Evolutionary conservation across 176 grass and related monocot genomes (phyloP).

Genomic region (Triticum dicoccoides): DNA sequence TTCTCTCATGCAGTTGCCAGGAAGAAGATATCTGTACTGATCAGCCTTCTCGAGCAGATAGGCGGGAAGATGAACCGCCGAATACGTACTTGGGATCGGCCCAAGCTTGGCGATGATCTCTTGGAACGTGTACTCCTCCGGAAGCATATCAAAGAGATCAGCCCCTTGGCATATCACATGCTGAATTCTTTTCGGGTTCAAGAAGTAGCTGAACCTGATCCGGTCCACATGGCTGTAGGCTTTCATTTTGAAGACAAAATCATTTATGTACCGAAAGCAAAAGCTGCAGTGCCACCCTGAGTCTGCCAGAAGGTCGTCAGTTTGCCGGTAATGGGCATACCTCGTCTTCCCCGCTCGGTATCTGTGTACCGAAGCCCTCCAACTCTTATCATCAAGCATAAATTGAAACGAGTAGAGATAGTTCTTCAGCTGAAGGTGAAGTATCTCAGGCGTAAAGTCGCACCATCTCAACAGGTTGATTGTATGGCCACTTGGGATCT

Average conservation of each 20-base stretch:
- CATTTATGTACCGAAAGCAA: constrained; percentile 69
- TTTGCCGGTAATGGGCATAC: constrained; percentile 80
- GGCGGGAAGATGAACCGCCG: constrained; percentile 71
- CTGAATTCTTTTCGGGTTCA: constrained; percentile 68
- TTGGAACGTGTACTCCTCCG: constrained; percentile 89
- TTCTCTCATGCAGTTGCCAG: constrained; percentile 66
- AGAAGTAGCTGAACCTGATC: constrained; percentile 72
- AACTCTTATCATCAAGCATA: constrained; percentile 72
- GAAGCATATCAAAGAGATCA: constrained; percentile 89
- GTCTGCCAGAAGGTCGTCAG: constrained; percentile 74
- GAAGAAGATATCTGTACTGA: constrained; percentile 76
- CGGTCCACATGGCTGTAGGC: constrained; percentile 84
- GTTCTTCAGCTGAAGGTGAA: constrained; percentile 82
- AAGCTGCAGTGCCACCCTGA: constrained; percentile 97
- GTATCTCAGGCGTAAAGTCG: constrained; percentile 59
- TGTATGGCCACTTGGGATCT: constrained; percentile 87
- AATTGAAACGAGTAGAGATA: constrained; percentile 92
- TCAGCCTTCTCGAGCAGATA: constrained; percentile 65
- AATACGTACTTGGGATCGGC: constrained; percentile 71
- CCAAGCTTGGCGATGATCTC: constrained; percentile 88
- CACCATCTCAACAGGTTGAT: constrained; percentile 86
- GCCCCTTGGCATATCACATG: constrained; percentile 75
- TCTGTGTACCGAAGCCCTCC: constrained; percentile 81
- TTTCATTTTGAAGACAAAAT: constrained; percentile 92
- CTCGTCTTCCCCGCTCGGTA: constrained; percentile 70